Evolutionary conservation across 2,329 filamentous ascomycete genomes (phyloP).

Genomic region (Venturia effusa): DNA sequence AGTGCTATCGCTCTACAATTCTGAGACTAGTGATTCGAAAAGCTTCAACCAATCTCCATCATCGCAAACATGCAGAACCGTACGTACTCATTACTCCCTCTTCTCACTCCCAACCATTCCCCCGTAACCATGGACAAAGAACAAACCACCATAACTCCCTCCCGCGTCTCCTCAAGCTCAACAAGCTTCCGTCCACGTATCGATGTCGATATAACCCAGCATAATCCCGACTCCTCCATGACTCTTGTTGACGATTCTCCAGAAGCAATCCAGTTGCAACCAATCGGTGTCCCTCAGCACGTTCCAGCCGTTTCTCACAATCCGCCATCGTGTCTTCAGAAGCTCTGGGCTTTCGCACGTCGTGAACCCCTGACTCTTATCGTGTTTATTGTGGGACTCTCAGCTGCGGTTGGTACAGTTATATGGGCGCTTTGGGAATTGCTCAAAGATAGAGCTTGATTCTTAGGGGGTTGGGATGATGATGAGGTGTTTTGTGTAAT

Average conservation of each 20-base stretch:
- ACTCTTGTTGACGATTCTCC: background rate
- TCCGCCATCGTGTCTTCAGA: too few relatives aligned
- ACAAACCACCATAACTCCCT: background rate
- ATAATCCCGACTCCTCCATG: background rate
- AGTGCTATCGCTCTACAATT: background rate
- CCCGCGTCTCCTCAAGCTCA: background rate
- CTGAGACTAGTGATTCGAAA: background rate
- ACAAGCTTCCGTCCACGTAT: background rate
- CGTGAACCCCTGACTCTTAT: too few relatives aligned
- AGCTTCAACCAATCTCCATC: background rate
- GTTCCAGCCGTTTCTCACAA: background rate
- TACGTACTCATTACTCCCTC: background rate
- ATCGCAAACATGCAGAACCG: background rate
- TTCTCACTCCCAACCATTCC: background rate
- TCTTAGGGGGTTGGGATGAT: too few relatives aligned
- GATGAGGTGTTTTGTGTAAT: too few relatives aligned
- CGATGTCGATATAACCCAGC: background rate
- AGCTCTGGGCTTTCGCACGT: too few relatives aligned
- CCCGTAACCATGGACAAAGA: background rate
- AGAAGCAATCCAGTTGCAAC: background rate
- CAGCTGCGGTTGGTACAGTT: too few relatives aligned
- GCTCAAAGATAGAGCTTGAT: too few relatives aligned
- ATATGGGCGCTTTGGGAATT: too few relatives aligned
- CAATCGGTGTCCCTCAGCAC: background rate
- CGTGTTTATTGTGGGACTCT: too few relatives aligned